Conservation (phyloP, 768 basidiomycete species). For the Hebeloma cylindrosporum region DNA sequence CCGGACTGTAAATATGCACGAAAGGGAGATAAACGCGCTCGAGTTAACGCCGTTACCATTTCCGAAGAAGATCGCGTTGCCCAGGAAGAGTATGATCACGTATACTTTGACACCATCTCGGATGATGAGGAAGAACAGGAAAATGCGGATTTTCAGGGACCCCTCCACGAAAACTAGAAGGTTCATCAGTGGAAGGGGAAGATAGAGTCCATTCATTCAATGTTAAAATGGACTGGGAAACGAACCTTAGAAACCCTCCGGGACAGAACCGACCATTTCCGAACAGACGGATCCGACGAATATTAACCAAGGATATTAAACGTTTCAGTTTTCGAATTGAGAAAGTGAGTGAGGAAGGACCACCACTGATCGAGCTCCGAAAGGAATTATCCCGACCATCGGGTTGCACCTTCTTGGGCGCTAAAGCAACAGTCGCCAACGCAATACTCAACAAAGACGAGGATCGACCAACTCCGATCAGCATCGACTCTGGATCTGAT, state of each 20-base stretch:
- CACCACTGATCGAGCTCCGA: no score
- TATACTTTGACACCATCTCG: slow-evolving; percentile 22
- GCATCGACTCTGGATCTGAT: slow-evolving; percentile 34
- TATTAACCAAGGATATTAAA: no score
- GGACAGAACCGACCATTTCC: no score
- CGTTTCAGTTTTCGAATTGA: no score
- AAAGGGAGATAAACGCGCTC: slow-evolving; percentile 11
- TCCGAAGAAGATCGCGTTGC: slow-evolving; percentile 14
- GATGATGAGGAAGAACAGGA: not conserved
- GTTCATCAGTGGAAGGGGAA: no score
- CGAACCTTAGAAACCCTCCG: no score
- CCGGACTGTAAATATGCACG: slow-evolving; percentile 28
- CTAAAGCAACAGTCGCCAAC: slow-evolving; percentile 22
- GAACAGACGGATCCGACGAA: no score
- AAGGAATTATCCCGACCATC: slow-evolving; percentile 29
- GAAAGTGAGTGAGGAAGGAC: no score
- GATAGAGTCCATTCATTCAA: no score
- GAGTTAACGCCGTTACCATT: slow-evolving; percentile 16
- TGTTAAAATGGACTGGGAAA: no score
- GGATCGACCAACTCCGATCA: slow-evolving; percentile 10
- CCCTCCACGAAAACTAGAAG: no score
- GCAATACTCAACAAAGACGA: not conserved
- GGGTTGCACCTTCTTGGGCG: slow-evolving; percentile 33
- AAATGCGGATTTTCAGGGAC: slow-evolving; percentile 10
- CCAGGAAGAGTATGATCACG: slow-evolving; percentile 26